A percentile compares a stretch with the other conserved stretches of the same genome.
Evolutionary conservation across 2,329 filamentous ascomycete species (phyloP).

Genomic region (Hortaea sp.): DNA sequence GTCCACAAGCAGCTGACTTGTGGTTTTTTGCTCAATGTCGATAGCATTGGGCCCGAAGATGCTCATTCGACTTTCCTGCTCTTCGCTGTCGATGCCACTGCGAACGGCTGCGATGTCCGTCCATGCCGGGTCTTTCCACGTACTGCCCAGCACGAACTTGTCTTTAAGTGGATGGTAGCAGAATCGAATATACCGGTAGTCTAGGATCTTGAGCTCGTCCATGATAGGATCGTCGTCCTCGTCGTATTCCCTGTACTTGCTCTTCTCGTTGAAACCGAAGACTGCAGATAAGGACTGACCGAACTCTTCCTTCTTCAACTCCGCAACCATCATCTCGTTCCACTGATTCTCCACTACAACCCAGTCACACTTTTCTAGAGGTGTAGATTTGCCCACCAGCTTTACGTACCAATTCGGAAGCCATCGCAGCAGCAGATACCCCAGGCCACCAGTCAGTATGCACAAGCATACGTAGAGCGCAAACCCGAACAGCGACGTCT

Average conservation of each 20-base stretch:
- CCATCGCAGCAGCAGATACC: constrained; percentile 81
- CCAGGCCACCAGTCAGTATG: constrained; percentile 61
- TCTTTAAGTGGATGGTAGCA: constrained; percentile 83
- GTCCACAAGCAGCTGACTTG: constrained; percentile 73
- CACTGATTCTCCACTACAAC: constrained; percentile 96
- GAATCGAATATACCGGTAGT: constrained; percentile 91
- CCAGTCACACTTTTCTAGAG: constrained; percentile 73
- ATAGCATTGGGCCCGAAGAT: constrained; percentile 89
- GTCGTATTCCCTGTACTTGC: constrained; percentile 57
- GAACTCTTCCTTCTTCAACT: constrained; percentile 51
- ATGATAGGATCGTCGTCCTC: constrained; percentile 69
- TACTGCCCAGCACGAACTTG: constrained; percentile 74
- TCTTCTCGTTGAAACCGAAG: constrained; percentile 59
- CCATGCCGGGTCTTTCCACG: constrained; percentile 93
- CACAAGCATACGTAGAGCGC: constrained; percentile 62
- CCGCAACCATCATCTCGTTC: constrained; percentile 77
- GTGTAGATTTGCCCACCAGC: constrained; percentile 57
- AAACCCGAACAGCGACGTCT: constrained; percentile 62
- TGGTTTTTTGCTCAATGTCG: constrained; percentile 83
- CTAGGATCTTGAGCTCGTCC: constrained; percentile 62
- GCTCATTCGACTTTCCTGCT: constrained; percentile 69
- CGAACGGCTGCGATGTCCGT: constrained; percentile 63
- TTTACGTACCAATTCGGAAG: constrained; percentile 76
- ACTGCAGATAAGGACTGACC: constrained; percentile 55
- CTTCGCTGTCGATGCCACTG: constrained; percentile 74